Evolutionary conservation across 805 yeast species (phyloP).

Genomic region (Yamadazyma phyllophila): DNA sequence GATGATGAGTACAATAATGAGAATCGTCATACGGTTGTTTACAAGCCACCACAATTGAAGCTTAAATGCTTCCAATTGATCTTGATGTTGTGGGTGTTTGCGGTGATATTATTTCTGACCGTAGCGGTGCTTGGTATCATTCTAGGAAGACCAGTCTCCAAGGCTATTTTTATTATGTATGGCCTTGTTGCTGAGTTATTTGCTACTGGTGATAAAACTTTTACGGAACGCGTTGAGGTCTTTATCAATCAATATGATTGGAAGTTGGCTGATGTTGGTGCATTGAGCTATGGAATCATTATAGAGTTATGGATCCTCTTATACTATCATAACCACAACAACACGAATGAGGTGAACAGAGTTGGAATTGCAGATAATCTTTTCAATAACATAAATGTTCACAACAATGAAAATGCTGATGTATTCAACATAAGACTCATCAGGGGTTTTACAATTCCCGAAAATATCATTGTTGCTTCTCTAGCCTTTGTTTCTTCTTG

Average conservation of each 20-base stretch:
- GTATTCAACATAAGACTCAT: background rate
- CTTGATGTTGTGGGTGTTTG: conserved; percentile 47
- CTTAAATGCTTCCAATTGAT: conserved; percentile 52
- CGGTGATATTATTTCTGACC: conserved; percentile 28
- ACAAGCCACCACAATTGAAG: conserved; percentile 79
- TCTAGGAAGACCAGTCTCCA: conserved; percentile 27
- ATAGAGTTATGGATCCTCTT: conserved; percentile 9
- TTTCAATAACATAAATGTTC: background rate
- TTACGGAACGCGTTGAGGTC: background rate
- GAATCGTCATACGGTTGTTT: conserved; percentile 67
- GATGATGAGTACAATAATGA: conserved; percentile 39
- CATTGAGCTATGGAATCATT: conserved; percentile 11
- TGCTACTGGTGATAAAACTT: background rate
- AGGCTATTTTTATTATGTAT: conserved; percentile 6
- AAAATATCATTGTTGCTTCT: background rate
- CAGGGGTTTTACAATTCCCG: conserved; percentile 1
- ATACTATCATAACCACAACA: conserved; percentile 7
- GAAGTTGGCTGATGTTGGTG: conserved; percentile 13
- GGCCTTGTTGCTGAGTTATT: background rate
- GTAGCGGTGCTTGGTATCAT: conserved; percentile 22
- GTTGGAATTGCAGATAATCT: conserved; percentile 1
- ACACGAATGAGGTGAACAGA: background rate
- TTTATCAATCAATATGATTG: conserved; percentile 8
- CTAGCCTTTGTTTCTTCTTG: background rate
- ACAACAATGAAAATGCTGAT: conserved; percentile 1